Conservation (phyloP, 1,284 basidiomycete genomes). For the Hymenochaete sp. region DNA sequence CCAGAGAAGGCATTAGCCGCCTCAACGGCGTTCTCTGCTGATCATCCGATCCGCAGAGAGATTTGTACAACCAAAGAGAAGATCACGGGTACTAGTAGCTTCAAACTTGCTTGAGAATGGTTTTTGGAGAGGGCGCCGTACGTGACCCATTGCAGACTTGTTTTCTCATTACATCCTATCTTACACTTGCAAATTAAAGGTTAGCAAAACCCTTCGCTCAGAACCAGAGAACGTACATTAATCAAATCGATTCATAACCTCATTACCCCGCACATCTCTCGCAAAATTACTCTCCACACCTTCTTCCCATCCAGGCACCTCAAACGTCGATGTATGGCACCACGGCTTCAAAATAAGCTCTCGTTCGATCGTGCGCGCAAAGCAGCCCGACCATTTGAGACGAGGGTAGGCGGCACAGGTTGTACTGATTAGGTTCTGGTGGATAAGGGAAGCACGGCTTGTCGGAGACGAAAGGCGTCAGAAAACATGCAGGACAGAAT, state of each 20-base stretch:
- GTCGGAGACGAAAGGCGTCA: background rate
- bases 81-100: too few species aligned
- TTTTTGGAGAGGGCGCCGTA: too few species aligned
- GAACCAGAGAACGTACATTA: background rate
- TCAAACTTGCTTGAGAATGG: too few species aligned
- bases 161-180: too few species aligned
- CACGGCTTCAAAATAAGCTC: constrained; percentile 43
- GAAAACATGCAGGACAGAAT: constrained; percentile 9
- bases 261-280: constrained; percentile 39
- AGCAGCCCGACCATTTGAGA: constrained; percentile 39
- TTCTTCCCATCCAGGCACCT: constrained; percentile 37
- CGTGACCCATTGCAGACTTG: too few species aligned
- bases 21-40: too few species aligned
- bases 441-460: constrained; percentile 40
- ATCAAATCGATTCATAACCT: constrained; percentile 22
- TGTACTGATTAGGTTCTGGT: constrained; percentile 35
- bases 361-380: constrained; percentile 38
- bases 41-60: too few species aligned
- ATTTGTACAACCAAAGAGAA: too few species aligned
- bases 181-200: too few species aligned
- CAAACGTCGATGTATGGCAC: constrained; percentile 45
- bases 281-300: constrained; percentile 42
- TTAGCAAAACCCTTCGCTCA: too few species aligned
- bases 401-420: constrained; percentile 38
- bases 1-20: too few species aligned